Evolutionary conservation across 306 rosid genomes (phyloP).

Genomic region (Dicorynia guianensis): DNA sequence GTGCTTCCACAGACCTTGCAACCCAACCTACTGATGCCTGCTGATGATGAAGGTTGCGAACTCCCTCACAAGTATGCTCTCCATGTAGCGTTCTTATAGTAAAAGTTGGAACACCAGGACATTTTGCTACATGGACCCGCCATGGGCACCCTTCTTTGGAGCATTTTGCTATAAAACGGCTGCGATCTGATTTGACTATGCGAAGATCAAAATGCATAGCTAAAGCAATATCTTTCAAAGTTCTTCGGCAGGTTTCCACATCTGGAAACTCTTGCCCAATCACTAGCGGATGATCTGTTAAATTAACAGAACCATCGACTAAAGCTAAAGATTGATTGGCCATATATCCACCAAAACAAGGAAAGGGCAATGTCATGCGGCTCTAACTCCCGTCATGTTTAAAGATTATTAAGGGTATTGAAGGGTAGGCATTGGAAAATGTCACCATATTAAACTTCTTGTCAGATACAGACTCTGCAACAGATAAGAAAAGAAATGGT

Average conservation of each 20-base stretch:
- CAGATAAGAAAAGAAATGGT: slow-evolving; percentile 34
- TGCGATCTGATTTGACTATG: slow-evolving; percentile 96
- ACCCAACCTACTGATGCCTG: slow-evolving; percentile 99
- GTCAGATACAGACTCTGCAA: slow-evolving; percentile 46
- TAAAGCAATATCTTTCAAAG: slow-evolving; percentile 92
- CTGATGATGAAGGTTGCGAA: slow-evolving; percentile 93
- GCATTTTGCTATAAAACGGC: slow-evolving; percentile 98
- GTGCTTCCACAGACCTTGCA: slow-evolving; percentile 97
- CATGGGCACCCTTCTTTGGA: slow-evolving; percentile 99
- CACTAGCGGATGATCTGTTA: slow-evolving; percentile 61
- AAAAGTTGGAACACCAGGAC: slow-evolving; percentile 96
- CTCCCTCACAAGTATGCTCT: slow-evolving; percentile 98
- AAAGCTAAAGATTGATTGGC: slow-evolving; percentile 69
- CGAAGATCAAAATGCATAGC: slow-evolving; percentile 98
- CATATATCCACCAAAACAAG: slow-evolving; percentile 60
- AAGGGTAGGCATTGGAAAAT: slow-evolving; percentile 41
- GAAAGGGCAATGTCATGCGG: slow-evolving; percentile 54
- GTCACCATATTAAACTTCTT: slow-evolving; percentile 52
- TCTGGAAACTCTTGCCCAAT: slow-evolving; percentile 98
- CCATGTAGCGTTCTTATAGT: slow-evolving; percentile 89
- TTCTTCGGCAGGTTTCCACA: slow-evolving; percentile 95
- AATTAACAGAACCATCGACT: slow-evolving; percentile 48
- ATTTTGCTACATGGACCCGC: slow-evolving; percentile 99
- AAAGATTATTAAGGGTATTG: slow-evolving; percentile 43
- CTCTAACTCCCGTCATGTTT: slow-evolving; percentile 52